Conservation (phyloP, 495 filamentous ascomycete species). For the Hypoxylon fragiforme region DNA sequence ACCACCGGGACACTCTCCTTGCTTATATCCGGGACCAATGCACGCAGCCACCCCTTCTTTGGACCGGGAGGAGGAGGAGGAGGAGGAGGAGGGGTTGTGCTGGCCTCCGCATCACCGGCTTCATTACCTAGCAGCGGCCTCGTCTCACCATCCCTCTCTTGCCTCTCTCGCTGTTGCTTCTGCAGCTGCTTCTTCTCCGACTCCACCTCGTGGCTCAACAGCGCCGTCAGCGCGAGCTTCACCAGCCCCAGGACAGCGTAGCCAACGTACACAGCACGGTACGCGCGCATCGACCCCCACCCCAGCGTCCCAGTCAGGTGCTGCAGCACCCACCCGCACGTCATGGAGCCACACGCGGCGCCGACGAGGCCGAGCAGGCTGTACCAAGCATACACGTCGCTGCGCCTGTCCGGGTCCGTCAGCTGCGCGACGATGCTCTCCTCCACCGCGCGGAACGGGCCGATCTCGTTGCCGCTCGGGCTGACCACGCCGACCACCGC, state of each 20-base stretch:
- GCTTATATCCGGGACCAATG: slow-evolving; percentile 58
- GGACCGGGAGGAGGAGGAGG: too few relatives aligned
- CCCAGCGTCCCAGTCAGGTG: slow-evolving; percentile 31
- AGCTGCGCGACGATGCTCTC: slow-evolving; percentile 79
- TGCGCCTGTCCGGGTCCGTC: slow-evolving; percentile 60
- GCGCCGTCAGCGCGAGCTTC: slow-evolving; percentile 38
- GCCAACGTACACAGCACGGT: slow-evolving; percentile 45
- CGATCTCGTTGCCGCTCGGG: slow-evolving; percentile 78
- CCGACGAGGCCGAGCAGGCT: slow-evolving; percentile 36
- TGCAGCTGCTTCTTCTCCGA: slow-evolving; percentile 42
- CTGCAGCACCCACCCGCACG: slow-evolving; percentile 46
- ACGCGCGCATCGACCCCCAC: slow-evolving; percentile 43
- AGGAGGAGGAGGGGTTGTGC: background rate
- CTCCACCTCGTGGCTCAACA: slow-evolving; percentile 35
- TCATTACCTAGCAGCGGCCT: slow-evolving; percentile 22
- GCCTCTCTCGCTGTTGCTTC: slow-evolving; percentile 16
- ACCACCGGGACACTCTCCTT: slow-evolving; percentile 61
- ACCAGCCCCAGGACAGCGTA: slow-evolving; percentile 43
- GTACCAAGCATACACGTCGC: slow-evolving; percentile 87
- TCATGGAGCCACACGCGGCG: slow-evolving; percentile 39
- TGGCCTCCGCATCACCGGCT: background rate
- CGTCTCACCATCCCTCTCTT: slow-evolving; percentile 11
- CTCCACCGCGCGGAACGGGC: slow-evolving; percentile 83
- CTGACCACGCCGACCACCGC: slow-evolving; percentile 83
- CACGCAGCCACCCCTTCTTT: slow-evolving; percentile 21